phyloP scores from a whole-genome alignment of 1,284 basidiomycete genomes.

The Ustilago trichophora region DNA sequence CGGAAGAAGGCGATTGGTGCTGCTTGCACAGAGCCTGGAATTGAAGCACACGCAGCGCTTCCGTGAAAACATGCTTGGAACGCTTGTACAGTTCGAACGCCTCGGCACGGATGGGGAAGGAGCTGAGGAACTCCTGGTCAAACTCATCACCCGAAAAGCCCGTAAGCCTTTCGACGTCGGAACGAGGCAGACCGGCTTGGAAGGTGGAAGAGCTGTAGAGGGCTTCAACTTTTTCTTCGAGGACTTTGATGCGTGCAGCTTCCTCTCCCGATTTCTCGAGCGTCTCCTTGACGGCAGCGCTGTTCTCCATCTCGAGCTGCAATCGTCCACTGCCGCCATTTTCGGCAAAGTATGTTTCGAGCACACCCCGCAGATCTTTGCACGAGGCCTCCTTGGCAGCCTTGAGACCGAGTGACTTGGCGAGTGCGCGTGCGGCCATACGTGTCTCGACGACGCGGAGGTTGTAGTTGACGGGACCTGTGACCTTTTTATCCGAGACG shows the following conservation, averaged over 20 bases:
- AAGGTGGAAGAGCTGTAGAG: slow-evolving; percentile 5
- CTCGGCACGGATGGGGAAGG: slow-evolving; percentile 60
- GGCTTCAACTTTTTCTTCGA: slow-evolving; percentile 41
- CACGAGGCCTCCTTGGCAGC: slow-evolving; percentile 1
- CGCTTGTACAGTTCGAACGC: slow-evolving; percentile 53
- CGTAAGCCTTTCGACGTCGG: slow-evolving; percentile 51
- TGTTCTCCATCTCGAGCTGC: slow-evolving; percentile 33
- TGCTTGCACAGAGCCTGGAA: slow-evolving; percentile 51
- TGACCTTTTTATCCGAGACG: slow-evolving; percentile 63
- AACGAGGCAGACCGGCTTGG: slow-evolving; percentile 31
- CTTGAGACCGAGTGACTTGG: slow-evolving; percentile 25
- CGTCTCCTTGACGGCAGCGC: slow-evolving; percentile 20
- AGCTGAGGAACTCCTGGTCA: slow-evolving; percentile 54
- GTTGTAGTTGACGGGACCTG: slow-evolving; percentile 64
- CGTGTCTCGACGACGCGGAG: slow-evolving; percentile 62
- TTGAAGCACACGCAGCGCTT: slow-evolving; percentile 55
- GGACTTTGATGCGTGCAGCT: slow-evolving; percentile 49
- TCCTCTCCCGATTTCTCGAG: slow-evolving; percentile 50
- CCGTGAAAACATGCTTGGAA: slow-evolving; percentile 61
- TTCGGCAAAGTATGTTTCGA: slow-evolving; percentile 52
- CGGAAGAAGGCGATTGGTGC: neutral
- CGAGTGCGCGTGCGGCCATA: slow-evolving; percentile 54
- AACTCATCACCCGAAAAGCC: slow-evolving; percentile 50
- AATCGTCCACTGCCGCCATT: slow-evolving; percentile 27
- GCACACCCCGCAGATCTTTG: slow-evolving; percentile 49